Percentiles rank a stretch among this genome's conserved stretches.
These are phyloP conservation scores for Durio zibethinus DNA, from an alignment of 345 rosid species.

Conservation along the genomic window DNA sequence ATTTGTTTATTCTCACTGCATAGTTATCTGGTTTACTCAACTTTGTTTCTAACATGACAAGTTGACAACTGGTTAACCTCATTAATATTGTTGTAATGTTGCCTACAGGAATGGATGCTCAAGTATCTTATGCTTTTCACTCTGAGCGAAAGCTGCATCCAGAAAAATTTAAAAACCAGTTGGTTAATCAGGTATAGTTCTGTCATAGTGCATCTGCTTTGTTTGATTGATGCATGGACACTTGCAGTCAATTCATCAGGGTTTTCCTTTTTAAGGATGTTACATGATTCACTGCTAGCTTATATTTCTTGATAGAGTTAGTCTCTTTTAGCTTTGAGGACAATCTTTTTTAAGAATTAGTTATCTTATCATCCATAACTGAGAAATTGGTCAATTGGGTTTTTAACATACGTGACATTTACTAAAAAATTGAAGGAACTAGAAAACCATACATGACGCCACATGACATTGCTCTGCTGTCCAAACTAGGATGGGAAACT, in stretches of 20 bases:
- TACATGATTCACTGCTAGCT: not conserved
- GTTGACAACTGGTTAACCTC: not conserved
- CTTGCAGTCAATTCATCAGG: too few species aligned
- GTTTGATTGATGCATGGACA: too few species aligned
- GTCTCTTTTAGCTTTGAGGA: not conserved
- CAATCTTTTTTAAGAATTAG: not conserved
- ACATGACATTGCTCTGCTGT: not conserved
- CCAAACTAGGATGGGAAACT: not conserved
- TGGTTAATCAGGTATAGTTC: constrained; percentile 78
- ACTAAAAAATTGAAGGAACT: not conserved
- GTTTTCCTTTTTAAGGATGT: not conserved
- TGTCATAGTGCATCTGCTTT: constrained; percentile 2
- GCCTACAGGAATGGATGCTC: constrained; percentile 91
- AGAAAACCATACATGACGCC: not conserved
- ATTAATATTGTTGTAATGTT: constrained; percentile 11
- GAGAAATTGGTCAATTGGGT: not conserved
- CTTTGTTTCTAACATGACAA: not conserved
- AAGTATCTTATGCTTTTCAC: constrained; percentile 84
- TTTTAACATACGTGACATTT: not conserved
- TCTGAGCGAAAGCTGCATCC: constrained; percentile 82
- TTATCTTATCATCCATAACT: not conserved
- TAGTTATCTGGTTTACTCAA: not conserved
- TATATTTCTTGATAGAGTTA: not conserved
- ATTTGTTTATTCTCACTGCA: not conserved
- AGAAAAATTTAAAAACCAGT: constrained; percentile 82